phyloP scores from a whole-genome alignment of 140 eudicot species.

The Oenanthe javanica region DNA sequence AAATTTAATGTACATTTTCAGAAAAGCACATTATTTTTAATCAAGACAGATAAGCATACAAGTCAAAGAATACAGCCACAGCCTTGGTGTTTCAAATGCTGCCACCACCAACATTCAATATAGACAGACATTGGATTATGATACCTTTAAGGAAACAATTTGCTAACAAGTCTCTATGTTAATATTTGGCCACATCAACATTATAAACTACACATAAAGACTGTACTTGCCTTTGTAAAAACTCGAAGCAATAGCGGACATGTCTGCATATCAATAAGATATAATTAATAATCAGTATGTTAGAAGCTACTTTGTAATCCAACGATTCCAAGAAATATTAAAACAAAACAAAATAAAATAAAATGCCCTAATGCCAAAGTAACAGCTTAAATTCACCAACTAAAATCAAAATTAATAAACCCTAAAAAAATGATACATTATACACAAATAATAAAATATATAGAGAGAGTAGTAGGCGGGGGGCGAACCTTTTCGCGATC shows the following conservation, averaged over 20 bases:
- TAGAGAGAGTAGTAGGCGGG: no score
- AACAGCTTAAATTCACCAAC: background rate
- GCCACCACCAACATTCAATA: background rate
- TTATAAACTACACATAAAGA: background rate
- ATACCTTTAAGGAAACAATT: background rate
- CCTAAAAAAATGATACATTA: conserved; percentile 13
- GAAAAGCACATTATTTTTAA: background rate
- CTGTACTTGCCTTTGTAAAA: conserved; percentile 67
- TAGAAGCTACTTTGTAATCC: background rate
- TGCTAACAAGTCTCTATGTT: background rate
- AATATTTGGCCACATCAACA: background rate
- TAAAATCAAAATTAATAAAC: background rate
- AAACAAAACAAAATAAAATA: no score
- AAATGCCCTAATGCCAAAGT: background rate
- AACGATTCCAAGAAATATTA: background rate
- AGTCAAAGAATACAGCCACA: background rate
- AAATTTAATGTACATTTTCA: background rate
- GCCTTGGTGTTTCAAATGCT: background rate
- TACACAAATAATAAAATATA: no score
- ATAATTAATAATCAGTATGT: conserved; percentile 11
- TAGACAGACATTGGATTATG: background rate
- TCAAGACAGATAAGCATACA: background rate
- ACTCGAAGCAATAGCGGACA: conserved; percentile 93
- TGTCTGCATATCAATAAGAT: conserved; percentile 48
- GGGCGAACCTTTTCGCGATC: conserved; percentile 29